A percentile compares a stretch with the other conserved stretches of the same genome.
Conservation (phyloP, 1,284 basidiomycete species). For the Cryptococcus jaspeensis region DNA sequence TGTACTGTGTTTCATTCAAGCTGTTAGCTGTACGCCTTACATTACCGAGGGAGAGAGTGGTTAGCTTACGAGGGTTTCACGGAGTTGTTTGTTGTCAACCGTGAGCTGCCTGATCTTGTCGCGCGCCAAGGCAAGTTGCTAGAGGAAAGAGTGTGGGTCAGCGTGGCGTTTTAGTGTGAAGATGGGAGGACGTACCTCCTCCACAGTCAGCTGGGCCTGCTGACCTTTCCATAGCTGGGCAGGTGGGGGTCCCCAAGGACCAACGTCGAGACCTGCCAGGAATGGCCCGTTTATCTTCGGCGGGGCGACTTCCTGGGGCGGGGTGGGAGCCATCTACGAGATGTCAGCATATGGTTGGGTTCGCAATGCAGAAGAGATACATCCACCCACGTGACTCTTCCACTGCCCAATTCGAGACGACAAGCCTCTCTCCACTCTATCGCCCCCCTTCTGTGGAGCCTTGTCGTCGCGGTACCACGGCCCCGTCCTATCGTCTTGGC, state of each 20-base stretch:
- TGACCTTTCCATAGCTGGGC: neutral
- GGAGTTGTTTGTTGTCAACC: slow-evolving; percentile 31
- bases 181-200: slow-evolving; percentile 21
- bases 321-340: neutral
- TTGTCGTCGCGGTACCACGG: too few relatives aligned
- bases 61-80: slow-evolving; percentile 16
- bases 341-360: too few relatives aligned
- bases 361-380: too few relatives aligned
- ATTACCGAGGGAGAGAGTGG: too few relatives aligned
- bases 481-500: too few relatives aligned
- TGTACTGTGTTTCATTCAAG: too few relatives aligned
- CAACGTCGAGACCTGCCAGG: slow-evolving; percentile 19
- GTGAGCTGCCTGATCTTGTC: slow-evolving; percentile 27
- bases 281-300: slow-evolving; percentile 14
- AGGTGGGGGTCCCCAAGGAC: slow-evolving; percentile 29
- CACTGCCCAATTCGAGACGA: too few relatives aligned
- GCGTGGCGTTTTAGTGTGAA: neutral
- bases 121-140: slow-evolving; percentile 24
- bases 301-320: neutral
- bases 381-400: too few relatives aligned
- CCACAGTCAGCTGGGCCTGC: slow-evolving; percentile 8
- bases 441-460: too few relatives aligned
- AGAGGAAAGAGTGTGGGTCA: neutral
- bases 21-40: too few relatives aligned
- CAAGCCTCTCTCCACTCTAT: too few relatives aligned